A percentile compares a stretch with the other conserved stretches of the same genome.
Evolutionary conservation across 768 basidiomycete species (phyloP).

Genomic region (Auricularia heimuer): DNA sequence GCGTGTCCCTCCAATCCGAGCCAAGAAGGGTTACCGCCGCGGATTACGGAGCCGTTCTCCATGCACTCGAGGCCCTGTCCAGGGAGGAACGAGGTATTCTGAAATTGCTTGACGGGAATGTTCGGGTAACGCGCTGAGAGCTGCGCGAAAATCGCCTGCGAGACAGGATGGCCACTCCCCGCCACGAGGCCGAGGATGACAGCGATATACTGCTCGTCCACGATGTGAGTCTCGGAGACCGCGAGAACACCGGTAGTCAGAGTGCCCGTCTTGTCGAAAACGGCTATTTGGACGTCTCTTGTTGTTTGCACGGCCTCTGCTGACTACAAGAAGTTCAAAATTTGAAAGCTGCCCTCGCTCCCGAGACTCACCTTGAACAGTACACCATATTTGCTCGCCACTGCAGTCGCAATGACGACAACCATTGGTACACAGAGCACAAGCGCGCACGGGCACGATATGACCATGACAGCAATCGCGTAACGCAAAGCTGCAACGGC

Average conservation of each 20-base stretch:
- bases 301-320: slow-evolving; percentile 2
- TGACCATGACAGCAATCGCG: background rate
- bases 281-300: background rate
- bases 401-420: background rate
- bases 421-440: slow-evolving; percentile 1
- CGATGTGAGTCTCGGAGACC: background rate
- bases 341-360: too few species aligned
- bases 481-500: slow-evolving; percentile 26
- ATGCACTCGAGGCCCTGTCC: slow-evolving; percentile 7
- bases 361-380: background rate
- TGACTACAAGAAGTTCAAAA: background rate
- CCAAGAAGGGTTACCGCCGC: slow-evolving; percentile 29
- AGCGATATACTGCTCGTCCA: background rate
- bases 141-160: background rate
- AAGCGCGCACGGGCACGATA: background rate
- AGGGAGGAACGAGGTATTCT: slow-evolving; percentile 21
- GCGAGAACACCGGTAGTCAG: slow-evolving; percentile 5
- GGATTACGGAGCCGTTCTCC: background rate
- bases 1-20: slow-evolving; percentile 21
- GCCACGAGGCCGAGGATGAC: slow-evolving; percentile 24
- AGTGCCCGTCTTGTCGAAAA: slow-evolving; percentile 9
- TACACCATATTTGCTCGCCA: background rate
- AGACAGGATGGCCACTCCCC: slow-evolving; percentile 3
- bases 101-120: slow-evolving; percentile 7
- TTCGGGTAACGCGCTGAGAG: background rate